phyloP scores from a whole-genome alignment of 495 filamentous ascomycete genomes.

The Glonium stellatum region DNA sequence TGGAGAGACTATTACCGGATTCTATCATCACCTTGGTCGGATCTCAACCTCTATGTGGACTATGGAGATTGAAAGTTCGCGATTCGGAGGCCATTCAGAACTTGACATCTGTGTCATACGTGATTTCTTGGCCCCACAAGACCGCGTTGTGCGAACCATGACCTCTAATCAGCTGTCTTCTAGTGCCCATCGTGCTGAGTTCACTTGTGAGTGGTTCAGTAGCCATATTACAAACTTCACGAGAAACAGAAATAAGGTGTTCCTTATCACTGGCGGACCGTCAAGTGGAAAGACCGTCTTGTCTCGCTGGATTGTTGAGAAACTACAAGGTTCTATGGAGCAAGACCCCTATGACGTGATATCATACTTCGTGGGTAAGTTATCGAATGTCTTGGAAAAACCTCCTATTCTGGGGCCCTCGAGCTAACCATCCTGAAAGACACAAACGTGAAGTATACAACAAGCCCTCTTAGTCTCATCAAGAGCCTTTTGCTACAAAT shows the following conservation, averaged over 20 bases:
- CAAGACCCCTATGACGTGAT: slow-evolving; percentile 49
- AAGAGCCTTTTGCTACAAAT: slow-evolving; percentile 22
- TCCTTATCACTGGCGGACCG: slow-evolving; percentile 49
- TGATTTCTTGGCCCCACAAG: slow-evolving; percentile 35
- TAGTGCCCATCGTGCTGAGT: slow-evolving; percentile 43
- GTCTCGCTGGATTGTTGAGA: slow-evolving; percentile 53
- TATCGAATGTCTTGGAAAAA: neutral
- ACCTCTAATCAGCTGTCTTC: slow-evolving; percentile 45
- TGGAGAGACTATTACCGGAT: slow-evolving; percentile 1
- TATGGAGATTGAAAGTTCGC: slow-evolving; percentile 10
- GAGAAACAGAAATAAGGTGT: slow-evolving; percentile 41
- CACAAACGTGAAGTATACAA: slow-evolving; percentile 17
- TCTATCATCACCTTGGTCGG: slow-evolving; percentile 15
- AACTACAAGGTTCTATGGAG: slow-evolving; percentile 50
- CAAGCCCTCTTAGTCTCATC: slow-evolving; percentile 16
- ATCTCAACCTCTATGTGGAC: slow-evolving; percentile 22
- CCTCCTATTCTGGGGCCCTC: neutral
- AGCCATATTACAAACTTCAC: slow-evolving; percentile 48
- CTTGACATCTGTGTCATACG: slow-evolving; percentile 14
- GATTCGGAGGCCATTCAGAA: slow-evolving; percentile 1
- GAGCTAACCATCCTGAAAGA: slow-evolving; percentile 8
- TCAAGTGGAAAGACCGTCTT: slow-evolving; percentile 56
- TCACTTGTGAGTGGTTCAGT: slow-evolving; percentile 58
- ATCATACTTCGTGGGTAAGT: slow-evolving; percentile 46
- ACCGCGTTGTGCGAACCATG: slow-evolving; percentile 45